Evolutionary conservation across 495 filamentous ascomycete species (phyloP).

Genomic region (Penicillium pulvis): DNA sequence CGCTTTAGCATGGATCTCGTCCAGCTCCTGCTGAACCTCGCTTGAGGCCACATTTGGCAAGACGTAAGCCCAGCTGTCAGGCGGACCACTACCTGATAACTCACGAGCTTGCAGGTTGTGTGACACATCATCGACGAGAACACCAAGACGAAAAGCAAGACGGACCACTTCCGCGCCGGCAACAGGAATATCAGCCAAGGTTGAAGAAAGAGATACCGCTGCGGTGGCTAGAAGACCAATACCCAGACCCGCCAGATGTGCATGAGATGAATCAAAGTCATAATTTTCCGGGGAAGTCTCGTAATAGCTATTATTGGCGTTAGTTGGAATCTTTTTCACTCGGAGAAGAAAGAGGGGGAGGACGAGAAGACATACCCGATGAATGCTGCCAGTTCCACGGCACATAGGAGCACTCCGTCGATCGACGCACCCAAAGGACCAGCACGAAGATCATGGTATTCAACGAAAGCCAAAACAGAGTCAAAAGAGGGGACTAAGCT

Average conservation of each 20-base stretch:
- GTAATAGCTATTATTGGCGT: slow-evolving; percentile 11
- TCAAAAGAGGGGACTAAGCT: slow-evolving; percentile 40
- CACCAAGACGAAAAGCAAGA: slow-evolving; percentile 40
- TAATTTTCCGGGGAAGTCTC: slow-evolving; percentile 15
- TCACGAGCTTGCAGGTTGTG: slow-evolving; percentile 34
- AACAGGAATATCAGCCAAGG: slow-evolving; percentile 21
- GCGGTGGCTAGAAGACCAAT: slow-evolving; percentile 40
- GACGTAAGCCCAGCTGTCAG: slow-evolving; percentile 46
- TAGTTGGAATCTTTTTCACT: neutral
- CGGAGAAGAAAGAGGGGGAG: too few species aligned
- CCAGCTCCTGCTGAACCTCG: slow-evolving; percentile 39
- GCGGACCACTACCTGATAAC: slow-evolving; percentile 5
- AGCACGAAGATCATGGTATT: neutral
- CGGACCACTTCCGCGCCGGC: slow-evolving; percentile 34
- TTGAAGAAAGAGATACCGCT: slow-evolving; percentile 38
- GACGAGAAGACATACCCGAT: slow-evolving; percentile 39
- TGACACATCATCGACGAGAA: slow-evolving; percentile 37
- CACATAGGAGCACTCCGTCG: slow-evolving; percentile 39
- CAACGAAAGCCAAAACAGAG: slow-evolving; percentile 30
- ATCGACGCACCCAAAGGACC: slow-evolving; percentile 34
- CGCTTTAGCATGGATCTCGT: slow-evolving; percentile 25
- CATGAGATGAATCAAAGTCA: slow-evolving; percentile 25
- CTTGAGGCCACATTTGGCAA: slow-evolving; percentile 31
- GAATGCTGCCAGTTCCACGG: slow-evolving; percentile 35
- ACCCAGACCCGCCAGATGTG: slow-evolving; percentile 36